Evolutionary conservation across 805 yeast species (phyloP), one percentile per base, ranked within the genome.

Genomic region (Candida nanaspora): DNA sequence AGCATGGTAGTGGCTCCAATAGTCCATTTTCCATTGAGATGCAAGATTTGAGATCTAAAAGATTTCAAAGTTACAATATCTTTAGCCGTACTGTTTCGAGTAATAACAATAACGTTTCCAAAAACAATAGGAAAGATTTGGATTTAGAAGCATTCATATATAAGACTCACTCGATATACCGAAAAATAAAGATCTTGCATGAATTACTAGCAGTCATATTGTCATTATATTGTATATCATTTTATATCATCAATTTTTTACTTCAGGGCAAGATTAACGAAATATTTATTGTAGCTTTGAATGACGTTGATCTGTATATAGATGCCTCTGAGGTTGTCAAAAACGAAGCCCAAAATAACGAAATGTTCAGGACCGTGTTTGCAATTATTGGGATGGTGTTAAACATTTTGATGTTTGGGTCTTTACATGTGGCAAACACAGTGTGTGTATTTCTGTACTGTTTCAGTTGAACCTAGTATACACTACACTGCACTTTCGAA

Each of bases 341-440:
- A n/a, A n/a, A n/a, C n/a, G n/a, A n/a, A n/a, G n/a, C n/a, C n/a
- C n/a, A n/a, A n/a, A n/a, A n/a, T n/a, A n/a, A n/a, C n/a, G n/a
- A n/a, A n/a, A n/a, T 50, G 5, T 50, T 50, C 29, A 50, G 47
- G 3, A 39, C 42, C 8, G 16, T 50, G 27, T 41, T 50, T 21
- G 45, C 45, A 21, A 37, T 48, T 14, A 35, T 41, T 11, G 54
- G 54, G 14, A 29, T 50, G 40, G 38, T 48, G 13, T 40, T 50
- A 33, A 50, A 50, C 36, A 50, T 52, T 8, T 23, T 48, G 33
- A 43, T 50, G 8, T 50, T 50, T 35, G 47, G 52, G 27, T 46
- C 46, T 21, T 50, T 50, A 34, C 54, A 50, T n/a, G n/a, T 29
- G 46, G 45, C 41, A 41, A 48, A 10, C 48, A 48, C 28, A 49